phyloP scores from a whole-genome alignment of 176 grass and related monocot species.

The Zizania latifolia region DNA sequence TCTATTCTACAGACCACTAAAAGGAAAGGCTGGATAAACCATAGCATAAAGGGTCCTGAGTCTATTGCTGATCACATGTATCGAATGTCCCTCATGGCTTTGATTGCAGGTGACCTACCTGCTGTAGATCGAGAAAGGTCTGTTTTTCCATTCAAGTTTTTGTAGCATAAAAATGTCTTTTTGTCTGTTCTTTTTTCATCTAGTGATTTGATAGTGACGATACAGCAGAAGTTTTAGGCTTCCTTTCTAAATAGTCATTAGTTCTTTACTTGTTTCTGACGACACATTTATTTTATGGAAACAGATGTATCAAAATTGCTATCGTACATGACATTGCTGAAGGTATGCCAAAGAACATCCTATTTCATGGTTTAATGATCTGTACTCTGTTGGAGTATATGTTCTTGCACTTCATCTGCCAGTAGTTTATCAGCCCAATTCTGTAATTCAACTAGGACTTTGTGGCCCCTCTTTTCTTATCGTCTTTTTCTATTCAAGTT shows the following conservation, averaged over 20 bases:
- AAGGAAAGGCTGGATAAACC: slow-evolving; percentile 95
- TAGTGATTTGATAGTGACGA: not conserved
- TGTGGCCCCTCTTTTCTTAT: not conserved
- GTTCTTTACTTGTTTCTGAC: slow-evolving; percentile 4
- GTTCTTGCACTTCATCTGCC: not conserved
- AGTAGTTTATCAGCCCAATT: not conserved
- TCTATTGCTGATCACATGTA: slow-evolving; percentile 99
- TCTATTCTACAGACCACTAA: slow-evolving; percentile 70
- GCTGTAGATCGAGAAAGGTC: slow-evolving; percentile 82
- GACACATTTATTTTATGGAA: not conserved
- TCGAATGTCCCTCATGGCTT: slow-evolving; percentile 84
- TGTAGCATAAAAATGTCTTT: not conserved
- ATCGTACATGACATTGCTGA: slow-evolving; percentile 98
- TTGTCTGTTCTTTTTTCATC: not conserved
- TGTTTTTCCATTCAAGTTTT: slow-evolving; percentile 9
- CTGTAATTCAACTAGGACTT: not conserved
- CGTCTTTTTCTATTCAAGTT: not conserved
- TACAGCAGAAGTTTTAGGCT: not conserved
- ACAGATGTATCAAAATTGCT: slow-evolving; percentile 97
- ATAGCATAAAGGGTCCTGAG: slow-evolving; percentile 78
- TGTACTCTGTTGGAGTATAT: not conserved
- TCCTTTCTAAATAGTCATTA: not conserved
- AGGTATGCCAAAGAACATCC: slow-evolving; percentile 42
- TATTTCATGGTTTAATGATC: not conserved
- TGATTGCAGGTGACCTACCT: slow-evolving; percentile 64